Evolutionary conservation across 2,329 filamentous ascomycete genomes (phyloP).

Genomic region (Aspergillus candidus): DNA sequence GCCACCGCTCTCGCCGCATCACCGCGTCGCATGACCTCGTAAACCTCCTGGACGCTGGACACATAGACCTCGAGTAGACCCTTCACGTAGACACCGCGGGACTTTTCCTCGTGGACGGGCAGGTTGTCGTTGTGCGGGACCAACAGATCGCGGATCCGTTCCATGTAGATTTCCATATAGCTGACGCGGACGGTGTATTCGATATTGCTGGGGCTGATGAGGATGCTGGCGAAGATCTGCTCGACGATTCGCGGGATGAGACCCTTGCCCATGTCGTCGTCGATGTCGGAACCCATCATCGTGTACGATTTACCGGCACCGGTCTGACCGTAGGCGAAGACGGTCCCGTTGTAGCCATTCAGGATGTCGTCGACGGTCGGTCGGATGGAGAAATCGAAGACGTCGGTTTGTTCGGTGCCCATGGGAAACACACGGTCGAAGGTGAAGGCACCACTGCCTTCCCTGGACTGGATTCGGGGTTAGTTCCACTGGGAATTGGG

Average conservation of each 20-base stretch:
- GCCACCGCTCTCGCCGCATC: conserved; percentile 85
- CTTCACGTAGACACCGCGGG: conserved; percentile 92
- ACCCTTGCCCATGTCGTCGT: conserved; percentile 79
- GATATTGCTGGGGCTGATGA: conserved; percentile 85
- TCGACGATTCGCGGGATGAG: conserved; percentile 96
- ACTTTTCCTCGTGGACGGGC: conserved; percentile 97
- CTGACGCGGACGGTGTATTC: conserved; percentile 98
- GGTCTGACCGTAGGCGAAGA: conserved; percentile 97
- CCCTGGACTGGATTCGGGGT: conserved; percentile 58
- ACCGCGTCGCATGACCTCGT: conserved; percentile 91
- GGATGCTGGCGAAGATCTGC: conserved; percentile 93
- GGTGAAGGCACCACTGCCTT: conserved; percentile 80
- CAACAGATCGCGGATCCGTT: conserved; percentile 89
- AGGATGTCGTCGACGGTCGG: conserved; percentile 96
- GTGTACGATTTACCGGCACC: conserved; percentile 98
- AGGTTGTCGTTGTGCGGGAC: conserved; percentile 92
- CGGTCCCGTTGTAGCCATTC: conserved; percentile 98
- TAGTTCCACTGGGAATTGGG: conserved; percentile 6
- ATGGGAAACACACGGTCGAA: conserved; percentile 98
- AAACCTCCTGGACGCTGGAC: conserved; percentile 90
- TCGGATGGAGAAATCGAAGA: conserved; percentile 97
- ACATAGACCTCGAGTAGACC: conserved; percentile 92
- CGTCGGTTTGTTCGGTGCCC: conserved; percentile 80
- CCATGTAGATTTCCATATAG: conserved; percentile 99
- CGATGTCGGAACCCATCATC: conserved; percentile 96